Conservation (phyloP, 345 rosid species). For the Dimocarpus longan region DNA sequence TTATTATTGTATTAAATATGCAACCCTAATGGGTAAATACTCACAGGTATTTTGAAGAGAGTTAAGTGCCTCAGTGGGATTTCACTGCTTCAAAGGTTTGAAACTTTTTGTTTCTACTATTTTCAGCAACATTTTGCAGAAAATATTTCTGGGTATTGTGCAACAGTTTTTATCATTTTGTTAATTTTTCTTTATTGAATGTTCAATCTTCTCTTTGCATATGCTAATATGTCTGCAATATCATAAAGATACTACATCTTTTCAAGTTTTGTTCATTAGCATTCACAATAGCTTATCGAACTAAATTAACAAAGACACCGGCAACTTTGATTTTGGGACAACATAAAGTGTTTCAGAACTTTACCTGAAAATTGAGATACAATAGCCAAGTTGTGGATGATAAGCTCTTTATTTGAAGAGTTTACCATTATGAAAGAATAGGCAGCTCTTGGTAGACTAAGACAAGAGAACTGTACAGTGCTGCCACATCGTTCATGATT, state of each 20-base stretch:
- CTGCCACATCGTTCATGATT: neutral
- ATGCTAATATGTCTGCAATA: neutral
- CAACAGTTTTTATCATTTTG: neutral
- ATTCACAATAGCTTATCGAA: neutral
- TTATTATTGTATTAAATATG: neutral
- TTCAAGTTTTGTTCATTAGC: neutral
- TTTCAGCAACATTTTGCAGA: neutral
- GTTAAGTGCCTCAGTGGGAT: neutral
- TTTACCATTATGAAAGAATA: too few species aligned
- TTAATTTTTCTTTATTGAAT: neutral
- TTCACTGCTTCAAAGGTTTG: slow-evolving; percentile 6
- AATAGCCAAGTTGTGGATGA: too few species aligned
- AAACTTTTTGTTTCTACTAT: neutral
- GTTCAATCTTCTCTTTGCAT: neutral
- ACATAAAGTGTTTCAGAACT: neutral
- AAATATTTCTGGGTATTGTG: neutral
- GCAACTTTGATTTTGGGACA: neutral
- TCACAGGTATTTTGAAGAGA: neutral
- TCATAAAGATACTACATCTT: neutral
- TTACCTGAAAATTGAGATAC: neutral
- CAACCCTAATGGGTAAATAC: neutral
- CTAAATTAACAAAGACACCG: too few species aligned
- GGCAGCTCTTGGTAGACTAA: neutral
- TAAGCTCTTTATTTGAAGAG: too few species aligned
- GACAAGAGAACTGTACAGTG: neutral